Evolutionary conservation across 495 filamentous ascomycete species (phyloP).

Genomic region (Pyrenula massariospora): DNA sequence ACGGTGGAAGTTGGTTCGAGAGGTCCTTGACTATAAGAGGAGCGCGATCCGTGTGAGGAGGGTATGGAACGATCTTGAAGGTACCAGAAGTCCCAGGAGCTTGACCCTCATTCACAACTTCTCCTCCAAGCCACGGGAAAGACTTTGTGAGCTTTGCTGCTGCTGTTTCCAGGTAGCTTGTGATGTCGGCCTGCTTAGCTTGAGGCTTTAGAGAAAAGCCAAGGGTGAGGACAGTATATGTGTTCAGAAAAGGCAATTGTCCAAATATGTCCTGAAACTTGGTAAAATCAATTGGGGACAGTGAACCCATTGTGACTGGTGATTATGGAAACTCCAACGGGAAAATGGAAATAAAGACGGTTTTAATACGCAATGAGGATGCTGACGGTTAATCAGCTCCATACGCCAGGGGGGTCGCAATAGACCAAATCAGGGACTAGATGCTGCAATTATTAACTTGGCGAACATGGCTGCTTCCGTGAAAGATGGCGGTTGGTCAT

Average conservation of each 20-base stretch:
- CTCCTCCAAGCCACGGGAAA: conserved; percentile 21
- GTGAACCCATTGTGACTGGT: neutral
- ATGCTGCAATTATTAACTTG: too few relatives aligned
- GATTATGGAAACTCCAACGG: too few relatives aligned
- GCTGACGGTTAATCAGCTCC: too few relatives aligned
- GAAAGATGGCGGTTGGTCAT: too few relatives aligned
- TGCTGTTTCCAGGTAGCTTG: conserved; percentile 14
- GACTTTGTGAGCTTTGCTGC: conserved; percentile 10
- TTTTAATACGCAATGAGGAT: too few relatives aligned
- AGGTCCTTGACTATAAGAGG: conserved; percentile 11
- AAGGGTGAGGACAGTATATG: conserved; percentile 22
- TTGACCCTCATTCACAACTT: conserved; percentile 16
- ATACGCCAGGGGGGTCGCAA: too few relatives aligned
- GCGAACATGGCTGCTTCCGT: too few relatives aligned
- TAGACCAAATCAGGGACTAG: too few relatives aligned
- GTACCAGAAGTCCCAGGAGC: conserved; percentile 13
- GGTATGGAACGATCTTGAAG: conserved; percentile 11
- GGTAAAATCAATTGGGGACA: neutral
- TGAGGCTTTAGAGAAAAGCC: conserved; percentile 15
- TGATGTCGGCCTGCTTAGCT: conserved; percentile 3
- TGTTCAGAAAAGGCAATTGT: conserved; percentile 27
- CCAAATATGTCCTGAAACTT: conserved; percentile 18
- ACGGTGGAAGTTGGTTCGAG: conserved; percentile 10
- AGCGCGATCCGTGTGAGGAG: neutral
- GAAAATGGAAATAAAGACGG: too few relatives aligned